Evolutionary conservation across 2,329 filamentous ascomycete species (phyloP).

Genomic region (Colletotrichum destructivum): DNA sequence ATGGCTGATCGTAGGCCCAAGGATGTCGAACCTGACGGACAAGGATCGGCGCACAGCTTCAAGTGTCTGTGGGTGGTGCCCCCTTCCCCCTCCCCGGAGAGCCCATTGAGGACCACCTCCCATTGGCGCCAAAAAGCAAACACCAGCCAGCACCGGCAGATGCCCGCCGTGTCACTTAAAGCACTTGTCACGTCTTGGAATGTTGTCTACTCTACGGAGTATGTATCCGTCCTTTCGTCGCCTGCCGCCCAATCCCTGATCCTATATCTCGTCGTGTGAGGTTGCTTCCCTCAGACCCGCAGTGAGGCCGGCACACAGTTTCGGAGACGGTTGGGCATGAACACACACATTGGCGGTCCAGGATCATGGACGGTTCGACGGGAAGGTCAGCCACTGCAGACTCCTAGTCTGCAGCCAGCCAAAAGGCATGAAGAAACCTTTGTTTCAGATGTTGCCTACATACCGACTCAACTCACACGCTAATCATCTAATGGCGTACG

Average conservation of each 20-base stretch:
- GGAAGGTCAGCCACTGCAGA: slow-evolving; percentile 36
- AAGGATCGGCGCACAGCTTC: slow-evolving; percentile 40
- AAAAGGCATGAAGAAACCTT: slow-evolving; percentile 30
- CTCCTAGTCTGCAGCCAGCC: slow-evolving; percentile 37
- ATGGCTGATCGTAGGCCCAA: slow-evolving; percentile 33
- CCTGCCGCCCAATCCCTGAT: slow-evolving; percentile 26
- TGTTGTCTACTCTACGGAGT: slow-evolving; percentile 8
- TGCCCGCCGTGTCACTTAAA: slow-evolving; percentile 23
- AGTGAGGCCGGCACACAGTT: slow-evolving; percentile 17
- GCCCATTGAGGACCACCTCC: slow-evolving; percentile 18
- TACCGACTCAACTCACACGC: slow-evolving; percentile 22
- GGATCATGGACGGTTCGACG: slow-evolving; percentile 24
- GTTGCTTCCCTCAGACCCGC: slow-evolving; percentile 23
- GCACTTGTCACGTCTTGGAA: slow-evolving; percentile 8
- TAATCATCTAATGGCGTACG: slow-evolving; percentile 24
- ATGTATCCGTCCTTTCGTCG: slow-evolving; percentile 1
- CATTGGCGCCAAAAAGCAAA: slow-evolving; percentile 31
- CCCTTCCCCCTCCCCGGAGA: slow-evolving; percentile 2
- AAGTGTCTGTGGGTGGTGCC: slow-evolving; percentile 38
- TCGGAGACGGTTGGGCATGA: slow-evolving; percentile 27
- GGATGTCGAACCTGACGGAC: slow-evolving; percentile 33
- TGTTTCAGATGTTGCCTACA: slow-evolving; percentile 41
- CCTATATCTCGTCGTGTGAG: slow-evolving; percentile 17
- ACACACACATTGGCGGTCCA: slow-evolving; percentile 19
- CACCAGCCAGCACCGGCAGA: slow-evolving; percentile 26